These are phyloP conservation scores for Aeschynomene evenia DNA, from an alignment of 306 rosid genomes.

Conservation along the genomic window DNA sequence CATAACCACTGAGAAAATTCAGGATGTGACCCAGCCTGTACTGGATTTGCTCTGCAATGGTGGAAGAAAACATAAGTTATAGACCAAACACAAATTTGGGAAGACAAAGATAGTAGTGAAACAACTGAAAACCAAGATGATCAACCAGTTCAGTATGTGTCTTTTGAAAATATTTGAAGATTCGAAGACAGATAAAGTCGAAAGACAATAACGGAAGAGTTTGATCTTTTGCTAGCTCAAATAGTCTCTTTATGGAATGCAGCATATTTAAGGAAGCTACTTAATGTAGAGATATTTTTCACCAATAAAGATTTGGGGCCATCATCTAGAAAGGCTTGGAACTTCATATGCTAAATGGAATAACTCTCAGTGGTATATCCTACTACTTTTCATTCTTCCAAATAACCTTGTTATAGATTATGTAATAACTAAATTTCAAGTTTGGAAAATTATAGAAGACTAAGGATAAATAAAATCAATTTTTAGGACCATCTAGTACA, in stretches of 20 bases:
- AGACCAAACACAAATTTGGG: not conserved
- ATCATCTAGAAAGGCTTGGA: not conserved
- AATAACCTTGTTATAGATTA: not conserved
- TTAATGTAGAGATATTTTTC: not conserved
- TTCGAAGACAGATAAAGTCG: not conserved
- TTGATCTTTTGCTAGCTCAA: constrained; percentile 5
- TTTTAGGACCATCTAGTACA: not conserved
- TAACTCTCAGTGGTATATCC: not conserved
- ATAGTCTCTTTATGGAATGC: not conserved
- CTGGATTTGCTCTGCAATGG: constrained; percentile 77
- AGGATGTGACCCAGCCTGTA: constrained; percentile 69
- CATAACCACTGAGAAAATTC: constrained; percentile 82
- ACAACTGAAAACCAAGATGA: not conserved
- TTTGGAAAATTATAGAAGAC: not conserved
- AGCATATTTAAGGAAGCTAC: not conserved
- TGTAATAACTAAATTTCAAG: not conserved
- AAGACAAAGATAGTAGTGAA: not conserved
- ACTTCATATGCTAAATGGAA: not conserved
- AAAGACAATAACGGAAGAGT: not conserved
- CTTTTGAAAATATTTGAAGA: not conserved
- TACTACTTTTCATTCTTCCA: not conserved
- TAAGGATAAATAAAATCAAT: not conserved
- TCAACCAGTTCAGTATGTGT: not conserved
- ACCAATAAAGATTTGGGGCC: not conserved
- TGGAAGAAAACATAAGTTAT: constrained; percentile 6